These are phyloP conservation scores for Camellia granthamiana DNA, from an alignment of 148 eudicot genomes.

Conservation along the genomic window DNA sequence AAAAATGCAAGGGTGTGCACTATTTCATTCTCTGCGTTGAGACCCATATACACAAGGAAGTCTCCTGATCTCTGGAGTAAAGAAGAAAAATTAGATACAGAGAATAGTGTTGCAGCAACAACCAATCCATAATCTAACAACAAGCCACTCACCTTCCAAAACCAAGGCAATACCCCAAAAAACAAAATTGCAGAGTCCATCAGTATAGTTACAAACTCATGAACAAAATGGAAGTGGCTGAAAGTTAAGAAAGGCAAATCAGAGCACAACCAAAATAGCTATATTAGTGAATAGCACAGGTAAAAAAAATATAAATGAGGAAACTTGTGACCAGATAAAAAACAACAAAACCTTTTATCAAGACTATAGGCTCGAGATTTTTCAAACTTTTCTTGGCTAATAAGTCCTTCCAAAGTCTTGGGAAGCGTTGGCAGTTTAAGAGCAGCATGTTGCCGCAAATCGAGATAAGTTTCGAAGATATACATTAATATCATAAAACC, in stretches of 20 bases:
- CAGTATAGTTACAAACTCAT: constrained; percentile 77
- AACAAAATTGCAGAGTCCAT: constrained; percentile 84
- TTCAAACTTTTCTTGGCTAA: constrained; percentile 90
- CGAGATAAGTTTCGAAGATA: constrained; percentile 84
- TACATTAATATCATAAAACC: constrained; percentile 94
- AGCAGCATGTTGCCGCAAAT: constrained; percentile 80
- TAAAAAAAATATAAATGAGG: not conserved
- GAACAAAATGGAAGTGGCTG: constrained; percentile 94
- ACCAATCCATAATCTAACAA: not conserved
- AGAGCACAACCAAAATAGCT: constrained; percentile 16
- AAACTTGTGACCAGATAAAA: not conserved
- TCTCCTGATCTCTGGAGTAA: constrained; percentile 64
- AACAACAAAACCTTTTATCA: constrained; percentile 73
- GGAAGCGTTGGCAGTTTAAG: constrained; percentile 83
- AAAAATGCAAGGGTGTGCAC: constrained; percentile 85
- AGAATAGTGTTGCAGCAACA: constrained; percentile 16
- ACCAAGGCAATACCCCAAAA: constrained; percentile 81
- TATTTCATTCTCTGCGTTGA: constrained; percentile 87
- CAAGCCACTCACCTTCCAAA: constrained; percentile 73
- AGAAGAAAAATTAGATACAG: constrained; percentile 1
- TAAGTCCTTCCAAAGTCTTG: constrained; percentile 73
- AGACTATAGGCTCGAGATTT: constrained; percentile 93
- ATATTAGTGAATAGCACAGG: not conserved
- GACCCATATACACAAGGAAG: constrained; percentile 50
- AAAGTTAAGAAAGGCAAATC: constrained; percentile 16